Conservation (phyloP, 139 green algal genomes). For the Asterochloris sp. region DNA sequence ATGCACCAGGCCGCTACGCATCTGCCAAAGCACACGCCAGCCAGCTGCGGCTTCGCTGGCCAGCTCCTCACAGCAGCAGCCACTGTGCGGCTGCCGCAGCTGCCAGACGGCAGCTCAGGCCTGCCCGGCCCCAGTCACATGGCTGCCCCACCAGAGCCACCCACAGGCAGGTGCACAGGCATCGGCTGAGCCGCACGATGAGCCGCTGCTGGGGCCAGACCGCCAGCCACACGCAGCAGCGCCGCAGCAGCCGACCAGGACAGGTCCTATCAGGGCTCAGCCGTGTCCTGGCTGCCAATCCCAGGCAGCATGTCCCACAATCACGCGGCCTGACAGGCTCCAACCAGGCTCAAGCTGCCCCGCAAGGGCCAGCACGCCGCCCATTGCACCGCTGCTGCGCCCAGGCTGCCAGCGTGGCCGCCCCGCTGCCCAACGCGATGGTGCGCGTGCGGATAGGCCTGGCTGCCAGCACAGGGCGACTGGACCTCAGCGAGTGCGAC, state of each 20-base stretch:
- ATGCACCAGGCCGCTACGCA: background rate
- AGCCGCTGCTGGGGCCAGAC: background rate
- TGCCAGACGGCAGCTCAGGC: background rate
- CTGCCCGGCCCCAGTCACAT: background rate
- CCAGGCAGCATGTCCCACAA: background rate
- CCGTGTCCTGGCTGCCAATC: background rate
- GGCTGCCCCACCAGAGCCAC: background rate
- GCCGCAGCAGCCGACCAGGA: background rate
- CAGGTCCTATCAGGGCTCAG: background rate
- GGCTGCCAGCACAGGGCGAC: constrained; percentile 38
- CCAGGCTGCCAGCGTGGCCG: background rate
- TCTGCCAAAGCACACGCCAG: too few relatives aligned
- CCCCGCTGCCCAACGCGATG: background rate
- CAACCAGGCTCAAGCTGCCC: too few relatives aligned
- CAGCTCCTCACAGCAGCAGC: background rate
- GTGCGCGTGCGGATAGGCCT: constrained; percentile 32
- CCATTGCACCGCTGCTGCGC: too few relatives aligned
- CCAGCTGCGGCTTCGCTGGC: too few relatives aligned
- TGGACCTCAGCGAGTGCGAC: constrained; percentile 70
- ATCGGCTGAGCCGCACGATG: background rate
- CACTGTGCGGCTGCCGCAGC: background rate
- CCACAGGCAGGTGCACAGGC: background rate
- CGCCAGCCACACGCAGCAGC: background rate
- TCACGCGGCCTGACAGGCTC: background rate
- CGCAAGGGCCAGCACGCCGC: background rate